Evolutionary conservation across 2,329 filamentous ascomycete species (phyloP).

Genomic region (Colletotrichum paranaense): DNA sequence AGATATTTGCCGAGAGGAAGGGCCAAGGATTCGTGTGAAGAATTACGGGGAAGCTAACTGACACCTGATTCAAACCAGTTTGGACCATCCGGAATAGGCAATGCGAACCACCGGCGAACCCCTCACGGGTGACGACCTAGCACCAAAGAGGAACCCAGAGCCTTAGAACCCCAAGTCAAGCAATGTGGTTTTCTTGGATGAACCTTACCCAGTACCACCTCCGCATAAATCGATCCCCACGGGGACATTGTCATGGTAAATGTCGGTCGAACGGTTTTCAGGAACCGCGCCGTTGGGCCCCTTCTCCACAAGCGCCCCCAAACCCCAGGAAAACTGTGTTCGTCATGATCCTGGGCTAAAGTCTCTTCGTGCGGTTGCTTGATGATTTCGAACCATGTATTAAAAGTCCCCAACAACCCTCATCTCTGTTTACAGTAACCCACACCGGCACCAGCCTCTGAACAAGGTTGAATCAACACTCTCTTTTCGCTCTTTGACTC

Average conservation of each 20-base stretch:
- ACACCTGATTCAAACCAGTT: not conserved
- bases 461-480: not conserved
- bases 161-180: conserved; percentile 12
- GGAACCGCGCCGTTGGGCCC: not conserved
- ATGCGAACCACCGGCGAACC: conserved; percentile 14
- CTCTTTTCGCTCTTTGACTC: not conserved
- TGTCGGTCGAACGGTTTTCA: not conserved
- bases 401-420: not conserved
- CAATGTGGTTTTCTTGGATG: not conserved
- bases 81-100: conserved; percentile 6
- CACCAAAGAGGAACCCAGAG: conserved; percentile 9
- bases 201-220: not conserved
- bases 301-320: not conserved
- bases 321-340: not conserved
- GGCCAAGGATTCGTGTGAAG: not conserved
- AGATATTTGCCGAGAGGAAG: not conserved
- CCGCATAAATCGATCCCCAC: conserved; percentile 23
- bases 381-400: not conserved
- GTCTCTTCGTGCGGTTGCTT: not conserved
- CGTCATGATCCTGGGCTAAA: not conserved
- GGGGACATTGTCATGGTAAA: conserved; percentile 6
- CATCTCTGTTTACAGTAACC: too few species aligned
- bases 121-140: not conserved
- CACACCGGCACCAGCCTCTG: not conserved
- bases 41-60: not conserved